phyloP scores from a whole-genome alignment of 2,329 filamentous ascomycete genomes.

The Penicillium freii region DNA sequence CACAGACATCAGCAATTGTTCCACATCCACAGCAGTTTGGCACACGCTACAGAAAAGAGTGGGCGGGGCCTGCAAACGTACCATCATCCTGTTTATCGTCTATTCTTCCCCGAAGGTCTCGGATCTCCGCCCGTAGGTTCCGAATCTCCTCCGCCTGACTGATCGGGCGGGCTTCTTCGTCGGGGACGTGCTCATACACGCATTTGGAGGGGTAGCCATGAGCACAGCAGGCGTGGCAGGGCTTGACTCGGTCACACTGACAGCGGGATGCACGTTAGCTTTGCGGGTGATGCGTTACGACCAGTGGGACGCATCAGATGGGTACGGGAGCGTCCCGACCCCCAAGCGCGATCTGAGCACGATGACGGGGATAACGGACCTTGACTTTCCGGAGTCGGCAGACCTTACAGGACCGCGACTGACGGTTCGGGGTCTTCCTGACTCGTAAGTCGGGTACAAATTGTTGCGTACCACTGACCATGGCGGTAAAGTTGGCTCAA shows the following conservation, averaged over 20 bases:
- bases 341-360: constrained; percentile 22
- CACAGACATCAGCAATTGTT: constrained; percentile 4
- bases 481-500: constrained; percentile 12
- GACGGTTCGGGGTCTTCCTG: constrained; percentile 31
- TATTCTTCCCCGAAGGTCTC: constrained; percentile 30
- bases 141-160: constrained; percentile 39
- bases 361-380: constrained; percentile 24
- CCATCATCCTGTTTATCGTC: constrained; percentile 26
- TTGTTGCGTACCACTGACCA: constrained; percentile 21
- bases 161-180: constrained; percentile 36
- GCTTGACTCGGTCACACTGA: constrained; percentile 41
- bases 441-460: constrained; percentile 21
- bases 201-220: constrained; percentile 42
- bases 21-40: background rate
- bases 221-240: constrained; percentile 41
- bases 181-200: constrained; percentile 35
- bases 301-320: constrained; percentile 5
- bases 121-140: constrained; percentile 37
- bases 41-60: background rate
- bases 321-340: constrained; percentile 14
- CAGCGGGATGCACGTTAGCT: constrained; percentile 17
- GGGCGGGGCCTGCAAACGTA: constrained; percentile 14
- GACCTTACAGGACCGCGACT: constrained; percentile 40
- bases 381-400: constrained; percentile 42
- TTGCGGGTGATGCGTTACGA: background rate